Percentiles rank a stretch among this genome's conserved stretches.
Conservation (phyloP, 768 basidiomycete genomes). For the Crassisporium funariophilum region DNA sequence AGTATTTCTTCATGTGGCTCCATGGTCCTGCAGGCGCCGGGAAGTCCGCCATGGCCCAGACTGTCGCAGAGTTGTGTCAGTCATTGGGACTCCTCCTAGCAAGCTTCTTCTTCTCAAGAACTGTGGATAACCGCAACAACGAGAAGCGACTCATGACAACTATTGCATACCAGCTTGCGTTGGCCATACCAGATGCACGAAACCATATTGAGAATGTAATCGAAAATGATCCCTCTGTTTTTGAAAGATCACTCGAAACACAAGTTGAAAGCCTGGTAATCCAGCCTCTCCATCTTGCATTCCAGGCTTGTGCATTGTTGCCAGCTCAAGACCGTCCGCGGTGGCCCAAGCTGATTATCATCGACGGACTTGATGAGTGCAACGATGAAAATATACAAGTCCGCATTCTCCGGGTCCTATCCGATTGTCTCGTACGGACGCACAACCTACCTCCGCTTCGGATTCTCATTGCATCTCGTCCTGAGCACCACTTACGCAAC, state of each 20-base stretch:
- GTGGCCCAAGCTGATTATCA: too few relatives aligned
- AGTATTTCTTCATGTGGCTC: not conserved
- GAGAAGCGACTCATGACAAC: not conserved
- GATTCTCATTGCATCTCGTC: too few relatives aligned
- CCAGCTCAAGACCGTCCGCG: too few relatives aligned
- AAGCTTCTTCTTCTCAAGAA: constrained; percentile 1
- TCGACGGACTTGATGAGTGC: too few relatives aligned
- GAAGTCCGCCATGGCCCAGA: not conserved
- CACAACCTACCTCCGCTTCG: too few relatives aligned
- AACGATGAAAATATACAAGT: too few relatives aligned
- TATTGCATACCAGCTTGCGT: not conserved
- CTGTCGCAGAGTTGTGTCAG: not conserved
- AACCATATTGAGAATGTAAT: not conserved
- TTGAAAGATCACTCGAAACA: not conserved
- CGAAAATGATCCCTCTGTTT: not conserved
- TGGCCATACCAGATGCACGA: not conserved
- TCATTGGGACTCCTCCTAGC: not conserved
- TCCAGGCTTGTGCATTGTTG: too few relatives aligned
- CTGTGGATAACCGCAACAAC: not conserved
- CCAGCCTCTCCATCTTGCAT: too few relatives aligned
- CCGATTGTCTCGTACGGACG: too few relatives aligned
- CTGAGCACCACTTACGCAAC: too few relatives aligned
- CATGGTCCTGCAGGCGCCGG: too few relatives aligned
- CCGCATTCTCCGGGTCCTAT: too few relatives aligned
- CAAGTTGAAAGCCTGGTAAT: not conserved